These are phyloP conservation scores for Capsella rubella DNA, from an alignment of 441 rosid species.

Conservation along the genomic window DNA sequence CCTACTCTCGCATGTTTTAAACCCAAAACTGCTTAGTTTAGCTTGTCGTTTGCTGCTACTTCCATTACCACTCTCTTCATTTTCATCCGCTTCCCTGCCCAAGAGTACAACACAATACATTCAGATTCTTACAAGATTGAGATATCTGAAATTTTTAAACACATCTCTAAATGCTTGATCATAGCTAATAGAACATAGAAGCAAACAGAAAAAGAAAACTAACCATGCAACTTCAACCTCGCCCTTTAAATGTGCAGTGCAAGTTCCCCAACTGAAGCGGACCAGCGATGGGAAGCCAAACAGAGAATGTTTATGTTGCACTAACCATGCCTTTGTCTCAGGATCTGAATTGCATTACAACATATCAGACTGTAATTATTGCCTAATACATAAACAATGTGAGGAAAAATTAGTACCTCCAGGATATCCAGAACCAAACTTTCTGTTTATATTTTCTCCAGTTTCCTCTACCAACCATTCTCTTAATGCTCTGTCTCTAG, in stretches of 20 bases:
- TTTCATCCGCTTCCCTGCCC: conserved; percentile 72
- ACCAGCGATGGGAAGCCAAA: conserved; percentile 94
- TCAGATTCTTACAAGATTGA: conserved; percentile 6
- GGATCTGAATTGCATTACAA: conserved; percentile 64
- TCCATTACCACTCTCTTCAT: conserved; percentile 59
- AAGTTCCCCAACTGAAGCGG: conserved; percentile 98
- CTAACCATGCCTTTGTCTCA: conserved; percentile 79
- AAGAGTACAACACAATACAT: conserved; percentile 14
- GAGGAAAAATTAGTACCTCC: conserved; percentile 61
- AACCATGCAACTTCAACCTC: conserved; percentile 77
- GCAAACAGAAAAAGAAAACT: conserved; percentile 36
- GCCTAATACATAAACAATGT: neutral
- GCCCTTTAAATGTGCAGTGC: conserved; percentile 72
- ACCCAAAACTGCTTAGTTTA: conserved; percentile 75
- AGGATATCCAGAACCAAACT: conserved; percentile 96
- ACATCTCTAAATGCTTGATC: neutral
- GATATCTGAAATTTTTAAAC: neutral
- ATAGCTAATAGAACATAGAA: neutral
- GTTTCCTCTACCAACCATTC: conserved; percentile 89
- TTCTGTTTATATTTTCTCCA: conserved; percentile 66
- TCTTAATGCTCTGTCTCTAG: conserved; percentile 87
- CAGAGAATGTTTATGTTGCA: conserved; percentile 69
- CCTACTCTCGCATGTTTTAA: conserved; percentile 66
- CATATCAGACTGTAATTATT: conserved; percentile 23
- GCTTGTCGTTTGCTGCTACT: conserved; percentile 64